phyloP scores from a whole-genome alignment of 768 basidiomycete species.

The Imleria badia region DNA sequence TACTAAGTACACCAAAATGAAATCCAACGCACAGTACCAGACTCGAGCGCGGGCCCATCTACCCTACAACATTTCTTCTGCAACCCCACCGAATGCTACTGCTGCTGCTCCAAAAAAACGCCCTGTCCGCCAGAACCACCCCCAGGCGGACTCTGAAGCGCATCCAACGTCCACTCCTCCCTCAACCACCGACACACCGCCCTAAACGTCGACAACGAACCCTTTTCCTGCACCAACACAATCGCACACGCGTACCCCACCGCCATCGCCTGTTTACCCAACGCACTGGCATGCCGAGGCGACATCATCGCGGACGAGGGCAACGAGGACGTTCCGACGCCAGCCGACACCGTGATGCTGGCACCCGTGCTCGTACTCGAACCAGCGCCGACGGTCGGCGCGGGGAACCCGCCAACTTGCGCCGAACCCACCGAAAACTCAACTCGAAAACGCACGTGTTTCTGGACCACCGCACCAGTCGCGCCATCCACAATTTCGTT shows the following conservation, averaged over 20 bases:
- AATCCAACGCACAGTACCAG: conserved; percentile 7
- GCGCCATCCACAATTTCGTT: conserved; percentile 46
- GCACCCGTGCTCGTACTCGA: conserved; percentile 18
- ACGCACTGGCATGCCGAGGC: conserved; percentile 28
- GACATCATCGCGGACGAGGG: conserved; percentile 27
- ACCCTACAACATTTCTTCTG: conserved; percentile 31
- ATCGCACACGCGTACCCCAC: conserved; percentile 58
- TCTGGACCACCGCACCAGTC: conserved; percentile 48
- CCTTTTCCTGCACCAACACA: conserved; percentile 85
- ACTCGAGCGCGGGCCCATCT: background rate
- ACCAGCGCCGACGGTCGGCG: conserved; percentile 19
- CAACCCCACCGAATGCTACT: background rate
- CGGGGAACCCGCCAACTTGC: conserved; percentile 23
- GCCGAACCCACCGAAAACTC: conserved; percentile 54
- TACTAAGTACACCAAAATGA: background rate
- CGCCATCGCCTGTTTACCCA: conserved; percentile 25
- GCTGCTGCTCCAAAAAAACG: conserved; percentile 41
- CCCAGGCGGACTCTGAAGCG: conserved; percentile 29
- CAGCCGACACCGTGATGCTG: background rate
- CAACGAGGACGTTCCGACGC: background rate
- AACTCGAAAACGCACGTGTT: conserved; percentile 80
- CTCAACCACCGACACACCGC: conserved; percentile 69
- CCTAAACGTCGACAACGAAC: conserved; percentile 85
- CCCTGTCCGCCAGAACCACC: conserved; percentile 31
- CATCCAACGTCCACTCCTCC: conserved; percentile 60